These are phyloP conservation scores for Xenoacremonium recifei DNA, from an alignment of 2,329 filamentous ascomycete species.

Conservation along the genomic window DNA sequence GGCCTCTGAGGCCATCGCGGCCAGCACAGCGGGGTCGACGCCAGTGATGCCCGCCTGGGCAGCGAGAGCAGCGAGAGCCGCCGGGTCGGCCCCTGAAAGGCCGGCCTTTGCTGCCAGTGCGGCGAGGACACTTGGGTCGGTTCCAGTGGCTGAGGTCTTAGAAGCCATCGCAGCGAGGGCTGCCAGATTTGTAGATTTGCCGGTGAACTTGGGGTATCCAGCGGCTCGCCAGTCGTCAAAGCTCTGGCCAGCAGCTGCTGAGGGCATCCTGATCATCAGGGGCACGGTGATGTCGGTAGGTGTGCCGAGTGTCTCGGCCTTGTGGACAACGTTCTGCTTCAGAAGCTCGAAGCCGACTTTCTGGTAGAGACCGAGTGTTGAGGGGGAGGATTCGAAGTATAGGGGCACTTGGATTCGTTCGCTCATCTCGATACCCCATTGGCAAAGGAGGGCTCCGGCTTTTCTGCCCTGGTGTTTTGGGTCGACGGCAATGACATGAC, in stretches of 20 bases:
- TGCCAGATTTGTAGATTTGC: not conserved
- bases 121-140: not conserved
- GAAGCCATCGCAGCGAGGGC: not conserved
- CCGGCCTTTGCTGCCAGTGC: not conserved
- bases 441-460: conserved; percentile 39
- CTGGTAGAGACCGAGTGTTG: conserved; percentile 41
- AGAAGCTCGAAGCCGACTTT: conserved; percentile 44
- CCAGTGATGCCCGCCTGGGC: not conserved
- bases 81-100: too few species aligned
- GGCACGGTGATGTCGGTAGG: conserved; percentile 37
- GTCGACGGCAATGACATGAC: conserved; percentile 44
- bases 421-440: conserved; percentile 39
- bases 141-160: not conserved
- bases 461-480: conserved; percentile 42
- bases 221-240: conserved; percentile 33
- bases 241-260: conserved; percentile 28
- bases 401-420: conserved; percentile 38
- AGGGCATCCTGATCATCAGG: conserved; percentile 42
- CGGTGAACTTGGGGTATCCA: conserved; percentile 18
- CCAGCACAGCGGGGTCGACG: not conserved
- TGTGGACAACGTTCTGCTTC: conserved; percentile 38
- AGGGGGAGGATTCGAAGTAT: conserved; percentile 46
- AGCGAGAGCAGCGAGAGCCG: not conserved
- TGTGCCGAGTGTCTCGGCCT: conserved; percentile 31
- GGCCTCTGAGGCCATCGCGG: not conserved